phyloP scores from a whole-genome alignment of 441 rosid genomes.

The Populus tomentosa region DNA sequence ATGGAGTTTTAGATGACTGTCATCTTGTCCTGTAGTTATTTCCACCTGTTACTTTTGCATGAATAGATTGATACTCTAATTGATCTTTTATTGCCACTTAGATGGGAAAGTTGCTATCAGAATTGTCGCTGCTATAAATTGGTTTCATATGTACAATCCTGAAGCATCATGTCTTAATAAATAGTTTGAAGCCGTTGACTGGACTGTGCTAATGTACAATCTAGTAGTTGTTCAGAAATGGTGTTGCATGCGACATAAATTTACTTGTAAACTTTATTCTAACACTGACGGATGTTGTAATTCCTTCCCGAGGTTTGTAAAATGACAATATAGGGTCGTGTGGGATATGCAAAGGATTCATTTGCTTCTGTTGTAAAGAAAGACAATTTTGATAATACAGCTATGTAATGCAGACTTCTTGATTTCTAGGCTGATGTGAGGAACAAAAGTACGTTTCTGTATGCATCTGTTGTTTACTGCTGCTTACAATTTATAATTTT shows the following conservation, averaged over 20 bases:
- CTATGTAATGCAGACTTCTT: background rate
- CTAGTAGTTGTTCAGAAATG: background rate
- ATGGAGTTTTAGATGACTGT: background rate
- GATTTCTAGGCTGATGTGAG: background rate
- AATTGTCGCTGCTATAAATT: background rate
- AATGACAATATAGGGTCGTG: no score
- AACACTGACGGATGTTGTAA: background rate
- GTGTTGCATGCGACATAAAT: background rate
- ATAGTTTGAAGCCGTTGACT: background rate
- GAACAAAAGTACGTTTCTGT: background rate
- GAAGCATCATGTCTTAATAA: background rate
- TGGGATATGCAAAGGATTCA: no score
- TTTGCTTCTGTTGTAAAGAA: no score
- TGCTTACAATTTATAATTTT: slow-evolving; percentile 11
- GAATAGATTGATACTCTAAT: background rate
- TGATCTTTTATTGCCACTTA: background rate
- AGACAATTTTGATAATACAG: background rate
- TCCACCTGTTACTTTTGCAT: slow-evolving; percentile 5
- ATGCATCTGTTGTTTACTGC: slow-evolving; percentile 2
- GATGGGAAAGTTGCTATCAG: background rate
- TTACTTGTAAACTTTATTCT: background rate
- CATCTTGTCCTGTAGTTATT: background rate
- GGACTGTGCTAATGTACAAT: background rate
- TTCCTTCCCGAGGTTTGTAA: background rate
- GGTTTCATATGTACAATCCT: background rate